Conservation (phyloP, 192 early-diverging fungal species). For the Backusella liffmaniae region DNA sequence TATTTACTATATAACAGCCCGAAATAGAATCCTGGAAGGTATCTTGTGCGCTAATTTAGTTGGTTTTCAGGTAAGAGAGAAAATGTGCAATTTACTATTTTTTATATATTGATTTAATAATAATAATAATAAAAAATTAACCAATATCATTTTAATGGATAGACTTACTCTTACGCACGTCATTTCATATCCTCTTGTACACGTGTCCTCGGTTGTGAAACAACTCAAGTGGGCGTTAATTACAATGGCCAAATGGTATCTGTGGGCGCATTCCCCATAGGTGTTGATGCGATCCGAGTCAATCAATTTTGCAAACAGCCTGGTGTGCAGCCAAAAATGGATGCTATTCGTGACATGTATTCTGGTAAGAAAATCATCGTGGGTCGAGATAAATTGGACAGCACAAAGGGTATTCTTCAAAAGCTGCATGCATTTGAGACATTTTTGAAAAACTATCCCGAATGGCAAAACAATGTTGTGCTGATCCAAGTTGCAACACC, state of each 20-base stretch:
- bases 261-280: slow-evolving; percentile 94
- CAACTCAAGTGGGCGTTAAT: slow-evolving; percentile 88
- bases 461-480: slow-evolving; percentile 93
- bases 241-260: slow-evolving; percentile 74
- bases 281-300: slow-evolving; percentile 84
- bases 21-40: slow-evolving; percentile 82
- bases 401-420: slow-evolving; percentile 92
- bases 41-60: slow-evolving; percentile 89
- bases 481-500: slow-evolving; percentile 96
- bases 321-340: slow-evolving; percentile 79
- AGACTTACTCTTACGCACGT: slow-evolving; percentile 90
- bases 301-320: slow-evolving; percentile 62
- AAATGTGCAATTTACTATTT: background rate
- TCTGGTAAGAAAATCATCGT: slow-evolving; percentile 92
- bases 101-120: background rate
- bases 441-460: slow-evolving; percentile 85
- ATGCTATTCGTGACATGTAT: slow-evolving; percentile 80
- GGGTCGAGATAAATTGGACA: slow-evolving; percentile 93
- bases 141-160: background rate
- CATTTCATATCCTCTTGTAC: slow-evolving; percentile 95
- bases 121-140: background rate
- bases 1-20: slow-evolving; percentile 36
- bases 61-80: slow-evolving; percentile 77
- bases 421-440: slow-evolving; percentile 93
- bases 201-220: slow-evolving; percentile 92